These are phyloP conservation scores for Blastomyces percursus DNA, from an alignment of 2,329 filamentous ascomycete genomes.

Conservation along the genomic window DNA sequence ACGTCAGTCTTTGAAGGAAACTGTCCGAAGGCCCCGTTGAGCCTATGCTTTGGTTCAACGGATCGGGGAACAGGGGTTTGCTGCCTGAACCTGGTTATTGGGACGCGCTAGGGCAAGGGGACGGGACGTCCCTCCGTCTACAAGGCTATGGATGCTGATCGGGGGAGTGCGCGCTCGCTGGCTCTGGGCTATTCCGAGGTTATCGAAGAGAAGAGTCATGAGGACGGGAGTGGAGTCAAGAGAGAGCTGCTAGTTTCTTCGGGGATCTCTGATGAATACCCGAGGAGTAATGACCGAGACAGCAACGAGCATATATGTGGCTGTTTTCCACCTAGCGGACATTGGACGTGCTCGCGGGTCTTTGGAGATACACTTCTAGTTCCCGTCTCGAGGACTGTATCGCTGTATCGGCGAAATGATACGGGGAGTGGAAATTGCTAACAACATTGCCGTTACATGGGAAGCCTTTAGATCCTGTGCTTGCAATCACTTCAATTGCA, in stretches of 20 bases:
- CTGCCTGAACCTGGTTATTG: conserved; percentile 5
- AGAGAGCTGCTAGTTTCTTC: not conserved
- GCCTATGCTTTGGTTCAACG: not conserved
- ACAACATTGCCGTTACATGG: not conserved
- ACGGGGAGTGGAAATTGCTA: not conserved
- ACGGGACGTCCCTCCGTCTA: not conserved
- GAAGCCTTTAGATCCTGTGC: not conserved
- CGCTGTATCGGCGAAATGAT: not conserved
- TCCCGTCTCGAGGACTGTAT: not conserved
- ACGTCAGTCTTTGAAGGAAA: not conserved
- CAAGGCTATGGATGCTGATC: not conserved
- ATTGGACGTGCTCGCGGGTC: no score
- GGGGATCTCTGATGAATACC: not conserved
- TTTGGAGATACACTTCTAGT: not conserved
- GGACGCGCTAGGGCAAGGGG: not conserved
- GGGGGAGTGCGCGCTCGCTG: not conserved
- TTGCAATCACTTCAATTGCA: no score
- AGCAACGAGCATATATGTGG: no score
- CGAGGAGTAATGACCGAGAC: not conserved
- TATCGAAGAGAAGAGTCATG: not conserved
- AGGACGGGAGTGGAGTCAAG: not conserved
- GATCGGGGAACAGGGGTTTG: not conserved
- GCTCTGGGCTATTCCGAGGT: not conserved
- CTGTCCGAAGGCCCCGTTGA: not conserved
- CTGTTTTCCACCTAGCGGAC: not conserved